Evolutionary conservation across 225 moss, liverwort and hornwort genomes (phyloP).

Genomic region (Physcomitrium patens): DNA sequence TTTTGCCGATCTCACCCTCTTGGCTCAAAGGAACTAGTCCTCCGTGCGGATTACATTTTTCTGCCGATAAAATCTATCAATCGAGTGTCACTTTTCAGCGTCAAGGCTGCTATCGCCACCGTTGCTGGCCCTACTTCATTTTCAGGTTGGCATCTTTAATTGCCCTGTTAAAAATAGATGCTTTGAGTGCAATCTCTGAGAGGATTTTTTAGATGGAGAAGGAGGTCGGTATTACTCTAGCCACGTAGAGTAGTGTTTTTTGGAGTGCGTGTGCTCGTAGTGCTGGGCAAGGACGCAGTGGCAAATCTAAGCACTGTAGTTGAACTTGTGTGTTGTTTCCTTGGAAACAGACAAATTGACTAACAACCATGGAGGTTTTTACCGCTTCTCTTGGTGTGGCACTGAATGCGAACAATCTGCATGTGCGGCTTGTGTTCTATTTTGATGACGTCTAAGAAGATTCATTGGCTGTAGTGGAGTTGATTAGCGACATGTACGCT

Average conservation of each 20-base stretch:
- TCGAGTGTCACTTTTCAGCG: background rate
- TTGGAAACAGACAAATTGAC: background rate
- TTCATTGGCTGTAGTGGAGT: background rate
- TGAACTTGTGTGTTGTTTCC: too few relatives aligned
- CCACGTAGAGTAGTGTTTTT: too few relatives aligned
- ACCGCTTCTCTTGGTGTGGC: background rate
- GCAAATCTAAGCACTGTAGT: too few relatives aligned
- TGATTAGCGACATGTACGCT: background rate
- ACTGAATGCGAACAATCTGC: background rate
- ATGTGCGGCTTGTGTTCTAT: background rate
- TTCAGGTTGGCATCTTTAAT: constrained; percentile 16
- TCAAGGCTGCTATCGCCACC: constrained; percentile 7
- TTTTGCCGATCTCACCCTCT: too few relatives aligned
- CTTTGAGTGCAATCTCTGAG: background rate
- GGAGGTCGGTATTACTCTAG: too few relatives aligned
- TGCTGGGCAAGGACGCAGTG: too few relatives aligned
- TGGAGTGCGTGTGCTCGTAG: too few relatives aligned
- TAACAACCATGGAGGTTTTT: background rate
- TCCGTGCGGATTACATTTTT: background rate
- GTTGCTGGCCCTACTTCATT: background rate
- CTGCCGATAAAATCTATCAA: constrained; percentile 1
- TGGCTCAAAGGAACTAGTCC: too few relatives aligned
- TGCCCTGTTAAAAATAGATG: background rate
- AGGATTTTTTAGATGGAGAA: background rate
- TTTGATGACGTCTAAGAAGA: background rate